Conservation (phyloP, 2,329 filamentous ascomycete genomes). For the Colletotrichum orchidophilum region DNA sequence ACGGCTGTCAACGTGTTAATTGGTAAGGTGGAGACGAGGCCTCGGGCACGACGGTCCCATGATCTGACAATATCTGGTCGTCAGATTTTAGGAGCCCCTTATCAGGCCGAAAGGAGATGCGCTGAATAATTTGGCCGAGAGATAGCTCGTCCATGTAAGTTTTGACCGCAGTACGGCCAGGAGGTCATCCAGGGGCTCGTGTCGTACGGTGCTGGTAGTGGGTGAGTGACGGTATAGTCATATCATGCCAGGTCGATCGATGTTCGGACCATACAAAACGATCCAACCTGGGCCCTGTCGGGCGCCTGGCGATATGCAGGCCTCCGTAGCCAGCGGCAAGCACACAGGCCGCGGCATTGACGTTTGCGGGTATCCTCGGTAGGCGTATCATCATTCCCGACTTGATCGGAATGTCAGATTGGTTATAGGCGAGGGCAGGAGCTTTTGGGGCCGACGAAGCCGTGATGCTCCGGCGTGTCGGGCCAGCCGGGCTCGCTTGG, state of each 20-base stretch:
- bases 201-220: slow-evolving; percentile 2
- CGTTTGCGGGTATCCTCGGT: slow-evolving; percentile 26
- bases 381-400: slow-evolving; percentile 15
- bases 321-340: slow-evolving; percentile 4
- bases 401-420: slow-evolving; percentile 13
- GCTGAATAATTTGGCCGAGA: slow-evolving; percentile 8
- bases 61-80: slow-evolving; percentile 15
- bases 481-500: slow-evolving; percentile 9
- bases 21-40: background rate
- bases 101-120: background rate
- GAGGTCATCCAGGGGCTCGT: background rate
- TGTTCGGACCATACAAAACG: slow-evolving; percentile 13
- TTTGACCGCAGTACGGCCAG: background rate
- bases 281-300: slow-evolving; percentile 17
- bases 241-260: slow-evolving; percentile 23
- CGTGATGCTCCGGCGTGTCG: slow-evolving; percentile 34
- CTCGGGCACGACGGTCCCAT: background rate
- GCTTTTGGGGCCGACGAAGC: slow-evolving; percentile 32
- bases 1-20: background rate
- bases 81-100: background rate
- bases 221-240: slow-evolving; percentile 24
- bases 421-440: slow-evolving; percentile 33
- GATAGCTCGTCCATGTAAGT: background rate
- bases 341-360: slow-evolving; percentile 21
- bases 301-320: background rate